Conservation (phyloP, 345 rosid genomes). For the Salix udensis region DNA sequence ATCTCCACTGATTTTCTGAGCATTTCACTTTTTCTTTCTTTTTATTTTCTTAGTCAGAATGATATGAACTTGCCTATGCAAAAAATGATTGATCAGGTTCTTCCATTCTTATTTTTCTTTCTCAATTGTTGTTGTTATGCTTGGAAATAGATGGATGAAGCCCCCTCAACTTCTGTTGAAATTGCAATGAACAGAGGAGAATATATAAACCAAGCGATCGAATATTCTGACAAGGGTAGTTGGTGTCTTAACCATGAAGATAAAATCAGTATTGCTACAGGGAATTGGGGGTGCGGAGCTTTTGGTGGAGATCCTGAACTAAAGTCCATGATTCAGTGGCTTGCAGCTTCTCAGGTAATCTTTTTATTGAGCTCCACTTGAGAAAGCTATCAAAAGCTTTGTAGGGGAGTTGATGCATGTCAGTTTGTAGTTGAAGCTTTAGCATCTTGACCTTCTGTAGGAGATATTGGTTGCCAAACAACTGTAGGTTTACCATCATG, state of each 20-base stretch:
- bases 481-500: background rate
- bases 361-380: background rate
- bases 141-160: constrained; percentile 35
- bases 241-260: constrained; percentile 33
- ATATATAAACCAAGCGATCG: constrained; percentile 9
- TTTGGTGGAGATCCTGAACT: constrained; percentile 95
- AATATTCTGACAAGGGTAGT: constrained; percentile 23
- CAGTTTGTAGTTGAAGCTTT: background rate
- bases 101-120: background rate
- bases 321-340: constrained; percentile 88
- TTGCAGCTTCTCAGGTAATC: constrained; percentile 90
- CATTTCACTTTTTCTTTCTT: background rate
- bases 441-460: background rate
- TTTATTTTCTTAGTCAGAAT: background rate
- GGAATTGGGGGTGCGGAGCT: constrained; percentile 98
- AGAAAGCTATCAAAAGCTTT: background rate
- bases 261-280: constrained; percentile 63
- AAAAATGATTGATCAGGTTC: background rate
- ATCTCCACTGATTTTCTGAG: background rate
- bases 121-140: background rate
- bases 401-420: background rate
- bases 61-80: background rate
- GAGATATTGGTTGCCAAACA: background rate
- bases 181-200: constrained; percentile 25
- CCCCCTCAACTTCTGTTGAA: constrained; percentile 33